A percentile compares a stretch with the other conserved stretches of the same genome.
These are phyloP conservation scores for Calonectria hongkongensis DNA, from an alignment of 2,329 filamentous ascomycete genomes.

Conservation along the genomic window DNA sequence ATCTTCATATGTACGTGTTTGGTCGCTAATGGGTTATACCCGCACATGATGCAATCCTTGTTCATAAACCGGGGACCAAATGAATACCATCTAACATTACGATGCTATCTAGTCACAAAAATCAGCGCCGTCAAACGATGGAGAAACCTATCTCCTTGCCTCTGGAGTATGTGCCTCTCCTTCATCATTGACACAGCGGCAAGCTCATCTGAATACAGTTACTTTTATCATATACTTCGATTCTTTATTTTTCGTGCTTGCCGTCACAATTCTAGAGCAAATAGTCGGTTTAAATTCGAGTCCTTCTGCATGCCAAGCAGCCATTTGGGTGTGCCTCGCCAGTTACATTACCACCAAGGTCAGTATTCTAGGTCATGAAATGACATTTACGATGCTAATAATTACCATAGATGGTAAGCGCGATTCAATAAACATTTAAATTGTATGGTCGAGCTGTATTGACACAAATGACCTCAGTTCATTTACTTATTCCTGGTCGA, in stretches of 20 bases:
- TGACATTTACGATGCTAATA: no score
- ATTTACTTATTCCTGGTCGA: conserved; percentile 81
- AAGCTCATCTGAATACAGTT: background rate
- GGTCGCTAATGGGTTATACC: background rate
- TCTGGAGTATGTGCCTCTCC: background rate
- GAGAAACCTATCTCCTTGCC: background rate
- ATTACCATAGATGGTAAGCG: no score
- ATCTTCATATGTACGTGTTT: background rate
- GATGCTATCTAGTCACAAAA: background rate
- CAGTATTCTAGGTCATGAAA: no score
- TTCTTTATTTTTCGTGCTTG: background rate
- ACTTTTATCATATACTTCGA: background rate
- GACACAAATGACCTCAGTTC: conserved; percentile 58
- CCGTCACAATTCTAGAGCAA: background rate
- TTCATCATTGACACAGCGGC: background rate
- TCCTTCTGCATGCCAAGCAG: background rate
- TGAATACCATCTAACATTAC: background rate
- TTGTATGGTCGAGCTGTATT: no score
- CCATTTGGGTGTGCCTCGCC: background rate
- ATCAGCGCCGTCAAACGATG: background rate
- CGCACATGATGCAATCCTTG: background rate
- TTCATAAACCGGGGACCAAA: background rate
- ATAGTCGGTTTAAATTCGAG: background rate
- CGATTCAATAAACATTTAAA: background rate
- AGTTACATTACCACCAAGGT: background rate